Evolutionary conservation across 2,329 filamentous ascomycete species (phyloP).

Genomic region (Aspergillus eucalypticola): DNA sequence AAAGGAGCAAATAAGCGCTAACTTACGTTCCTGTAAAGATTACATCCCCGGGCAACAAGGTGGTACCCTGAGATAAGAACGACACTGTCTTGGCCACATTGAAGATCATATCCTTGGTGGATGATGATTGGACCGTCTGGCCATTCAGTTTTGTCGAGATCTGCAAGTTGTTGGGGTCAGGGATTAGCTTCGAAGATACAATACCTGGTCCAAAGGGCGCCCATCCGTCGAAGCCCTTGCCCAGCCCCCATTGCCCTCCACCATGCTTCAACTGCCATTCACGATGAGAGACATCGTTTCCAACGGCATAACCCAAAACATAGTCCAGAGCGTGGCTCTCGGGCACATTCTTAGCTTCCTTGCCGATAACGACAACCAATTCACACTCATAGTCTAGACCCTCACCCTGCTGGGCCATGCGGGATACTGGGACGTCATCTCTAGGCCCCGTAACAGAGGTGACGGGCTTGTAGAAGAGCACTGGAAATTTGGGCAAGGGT

Average conservation of each 20-base stretch:
- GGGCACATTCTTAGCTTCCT: constrained; percentile 63
- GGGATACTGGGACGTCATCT: constrained; percentile 66
- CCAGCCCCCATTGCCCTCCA: constrained; percentile 69
- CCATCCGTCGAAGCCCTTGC: constrained; percentile 76
- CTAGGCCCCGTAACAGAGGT: constrained; percentile 66
- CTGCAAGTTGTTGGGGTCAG: constrained; percentile 42
- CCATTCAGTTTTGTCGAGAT: constrained; percentile 54
- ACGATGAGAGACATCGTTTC: constrained; percentile 78
- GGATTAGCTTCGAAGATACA: constrained; percentile 55
- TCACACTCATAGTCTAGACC: constrained; percentile 80
- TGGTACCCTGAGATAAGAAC: constrained; percentile 49
- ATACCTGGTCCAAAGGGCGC: constrained; percentile 73
- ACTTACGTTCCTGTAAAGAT: constrained; percentile 50
- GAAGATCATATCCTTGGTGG: constrained; percentile 53
- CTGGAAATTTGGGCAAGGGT: constrained; percentile 68
- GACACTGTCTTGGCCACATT: constrained; percentile 48
- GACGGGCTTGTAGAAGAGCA: constrained; percentile 72
- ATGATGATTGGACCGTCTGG: constrained; percentile 50
- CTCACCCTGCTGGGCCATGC: constrained; percentile 64
- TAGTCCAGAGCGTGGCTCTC: constrained; percentile 68
- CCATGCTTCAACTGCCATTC: constrained; percentile 72
- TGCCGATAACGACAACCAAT: constrained; percentile 71
- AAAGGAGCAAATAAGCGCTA: constrained; percentile 45
- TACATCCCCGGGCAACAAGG: constrained; percentile 43
- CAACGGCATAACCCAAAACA: constrained; percentile 72